Conservation (phyloP, 345 rosid species). For the Leavenworthia alabamica region DNA sequence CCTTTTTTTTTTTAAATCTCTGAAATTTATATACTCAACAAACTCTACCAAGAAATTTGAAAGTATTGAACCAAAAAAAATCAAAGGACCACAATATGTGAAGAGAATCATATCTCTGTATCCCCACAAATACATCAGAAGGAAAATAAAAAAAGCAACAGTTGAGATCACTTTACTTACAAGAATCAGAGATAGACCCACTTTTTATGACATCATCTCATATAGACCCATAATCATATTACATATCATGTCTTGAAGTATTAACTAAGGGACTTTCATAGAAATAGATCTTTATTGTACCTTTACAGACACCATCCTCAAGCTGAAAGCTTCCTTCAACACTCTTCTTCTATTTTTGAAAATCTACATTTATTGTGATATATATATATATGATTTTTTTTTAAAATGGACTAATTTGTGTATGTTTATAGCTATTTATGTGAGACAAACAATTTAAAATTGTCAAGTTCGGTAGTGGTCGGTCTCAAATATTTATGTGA, state of each 20-base stretch:
- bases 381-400: no score
- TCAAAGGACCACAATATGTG: constrained; percentile 21
- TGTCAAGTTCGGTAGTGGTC: constrained; percentile 18
- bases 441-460: background rate
- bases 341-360: constrained; percentile 20
- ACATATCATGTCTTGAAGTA: constrained; percentile 11
- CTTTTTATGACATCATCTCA: constrained; percentile 29
- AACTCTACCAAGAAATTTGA: constrained; percentile 1
- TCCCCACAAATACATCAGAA: constrained; percentile 22
- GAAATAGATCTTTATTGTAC: constrained; percentile 25
- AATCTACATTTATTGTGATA: constrained; percentile 21
- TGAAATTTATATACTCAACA: background rate
- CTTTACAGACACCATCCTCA: constrained; percentile 28
- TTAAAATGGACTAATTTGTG: constrained; percentile 15
- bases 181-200: constrained; percentile 26
- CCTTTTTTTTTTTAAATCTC: no score
- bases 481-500: constrained; percentile 13
- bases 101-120: constrained; percentile 36
- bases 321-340: constrained; percentile 39
- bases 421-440: constrained; percentile 12
- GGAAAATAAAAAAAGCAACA: constrained; percentile 25
- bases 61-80: constrained; percentile 6
- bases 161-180: constrained; percentile 35
- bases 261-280: constrained; percentile 24
- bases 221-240: constrained; percentile 17